Base-by-base conservation (phyloP, 2,329 filamentous ascomycete genomes). In the Sclerotinia glacialis region DNA sequence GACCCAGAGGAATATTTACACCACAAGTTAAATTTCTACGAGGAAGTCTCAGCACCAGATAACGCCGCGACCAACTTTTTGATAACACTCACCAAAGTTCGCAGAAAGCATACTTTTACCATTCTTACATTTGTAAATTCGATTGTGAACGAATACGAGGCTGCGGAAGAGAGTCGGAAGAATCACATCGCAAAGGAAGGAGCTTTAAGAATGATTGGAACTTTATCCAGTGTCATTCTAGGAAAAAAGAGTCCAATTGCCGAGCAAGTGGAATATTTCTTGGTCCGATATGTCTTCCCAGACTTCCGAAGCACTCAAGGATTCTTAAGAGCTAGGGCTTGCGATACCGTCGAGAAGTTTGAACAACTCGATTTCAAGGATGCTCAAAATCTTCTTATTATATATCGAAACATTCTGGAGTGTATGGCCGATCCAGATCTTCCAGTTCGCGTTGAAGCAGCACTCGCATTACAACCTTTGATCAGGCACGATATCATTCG, bases 161-260 rank as follows among this genome's bases (percentile, higher is more conserved):
- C 83, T 72, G 89, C 91, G 0, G 85, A 92, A 9, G 92, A 94
- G 59, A 90, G 91, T 69, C 89, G 95, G 81, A 98, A 97, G 85
- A 92, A 94, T 78, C 92, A 96, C 67, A 85, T 96, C 64, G 92
- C 95, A 77, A 99, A 99, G 83, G 95, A 99, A 78, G 95, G 95
- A 74, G 95, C 95, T 58, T 79, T 99, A 75, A 86, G 95, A 69
- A 98, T 99, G 92, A 98, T 99, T 75, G 95, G 93, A 34, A 97
- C 94, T 0, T 82, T 99, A 56, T 92, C 95, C 0, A 91, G 92
- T 42, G 94, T 99, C 63, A 96, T 99, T 59, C 83, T 99, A 46
- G 92, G 93, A 72, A 99, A 98, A 84, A 98, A 98, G 85, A 97
- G 93, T 76, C 95, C 95, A 1, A 97, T 99, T 71, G 95, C 94